Percentiles rank a stretch among this genome's conserved stretches.
phyloP scores from a whole-genome alignment of 257 asterid species.

The Coffea eugenioides region DNA sequence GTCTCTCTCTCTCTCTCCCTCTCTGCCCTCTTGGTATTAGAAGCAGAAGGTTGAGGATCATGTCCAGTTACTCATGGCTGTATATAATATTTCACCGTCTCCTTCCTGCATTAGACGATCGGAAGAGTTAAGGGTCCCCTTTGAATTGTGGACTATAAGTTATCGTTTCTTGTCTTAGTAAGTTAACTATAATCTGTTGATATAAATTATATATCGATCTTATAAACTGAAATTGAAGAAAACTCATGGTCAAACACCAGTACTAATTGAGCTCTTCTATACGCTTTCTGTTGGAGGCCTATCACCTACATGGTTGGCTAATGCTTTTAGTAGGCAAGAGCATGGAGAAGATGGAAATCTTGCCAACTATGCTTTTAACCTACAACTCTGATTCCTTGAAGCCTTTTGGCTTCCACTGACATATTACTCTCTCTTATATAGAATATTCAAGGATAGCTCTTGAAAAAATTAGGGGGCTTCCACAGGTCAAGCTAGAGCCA shows the following conservation, averaged over 20 bases:
- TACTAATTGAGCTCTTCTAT: neutral
- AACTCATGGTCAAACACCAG: neutral
- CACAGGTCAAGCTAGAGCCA: conserved; percentile 9
- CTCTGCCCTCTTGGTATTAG: neutral
- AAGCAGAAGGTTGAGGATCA: neutral
- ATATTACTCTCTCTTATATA: neutral
- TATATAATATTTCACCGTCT: too few species aligned
- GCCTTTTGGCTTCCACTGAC: neutral
- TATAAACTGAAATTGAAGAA: neutral
- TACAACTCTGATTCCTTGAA: neutral
- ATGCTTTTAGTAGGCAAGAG: neutral
- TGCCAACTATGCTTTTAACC: neutral
- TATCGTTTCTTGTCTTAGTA: neutral
- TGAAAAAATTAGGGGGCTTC: conserved; percentile 2
- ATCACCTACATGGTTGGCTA: neutral
- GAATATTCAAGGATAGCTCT: neutral
- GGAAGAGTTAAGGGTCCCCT: neutral
- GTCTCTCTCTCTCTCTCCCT: neutral
- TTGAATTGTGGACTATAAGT: neutral
- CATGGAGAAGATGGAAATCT: neutral
- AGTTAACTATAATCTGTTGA: too few species aligned
- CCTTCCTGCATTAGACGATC: neutral
- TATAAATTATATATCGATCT: neutral
- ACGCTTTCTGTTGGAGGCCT: neutral
- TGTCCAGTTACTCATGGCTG: neutral